Conservation (phyloP, 192 early-diverging fungal species). For the Backusella australiensis region DNA sequence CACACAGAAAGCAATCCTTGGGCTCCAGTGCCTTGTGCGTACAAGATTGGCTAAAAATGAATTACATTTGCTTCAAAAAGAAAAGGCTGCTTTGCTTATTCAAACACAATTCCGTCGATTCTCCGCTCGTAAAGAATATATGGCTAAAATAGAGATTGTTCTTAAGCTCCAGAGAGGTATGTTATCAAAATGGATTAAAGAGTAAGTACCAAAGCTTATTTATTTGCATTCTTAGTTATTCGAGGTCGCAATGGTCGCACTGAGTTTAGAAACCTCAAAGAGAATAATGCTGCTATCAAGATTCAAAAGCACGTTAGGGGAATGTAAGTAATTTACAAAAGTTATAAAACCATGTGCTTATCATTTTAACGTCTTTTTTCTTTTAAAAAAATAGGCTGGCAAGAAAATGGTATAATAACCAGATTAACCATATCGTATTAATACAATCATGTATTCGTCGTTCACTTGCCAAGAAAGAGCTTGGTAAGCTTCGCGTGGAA, state of each 20-base stretch:
- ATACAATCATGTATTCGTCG: conserved; percentile 87
- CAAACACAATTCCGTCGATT: conserved; percentile 73
- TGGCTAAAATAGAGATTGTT: conserved; percentile 42
- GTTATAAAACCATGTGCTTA: neutral
- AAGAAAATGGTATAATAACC: conserved; percentile 55
- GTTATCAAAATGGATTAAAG: neutral
- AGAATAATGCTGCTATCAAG: conserved; percentile 66
- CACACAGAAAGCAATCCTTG: conserved; percentile 55
- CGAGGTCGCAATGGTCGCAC: conserved; percentile 59
- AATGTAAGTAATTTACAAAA: conserved; percentile 23
- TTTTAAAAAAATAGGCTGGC: conserved; percentile 33
- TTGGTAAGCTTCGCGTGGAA: conserved; percentile 76
- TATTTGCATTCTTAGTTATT: conserved; percentile 33
- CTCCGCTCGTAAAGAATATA: conserved; percentile 51
- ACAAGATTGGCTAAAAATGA: conserved; percentile 54
- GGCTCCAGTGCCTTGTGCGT: conserved; percentile 66
- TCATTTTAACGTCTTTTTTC: neutral
- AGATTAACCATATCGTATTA: conserved; percentile 57
- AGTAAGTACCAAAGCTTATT: neutral
- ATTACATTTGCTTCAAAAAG: conserved; percentile 52
- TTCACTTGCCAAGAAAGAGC: conserved; percentile 61
- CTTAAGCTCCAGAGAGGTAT: conserved; percentile 61
- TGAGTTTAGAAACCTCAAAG: conserved; percentile 53
- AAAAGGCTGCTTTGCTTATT: conserved; percentile 68
- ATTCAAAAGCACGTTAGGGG: conserved; percentile 79